Conservation (phyloP, 2,329 filamentous ascomycete species). For the Ploettnerulaceae sp. region DNA sequence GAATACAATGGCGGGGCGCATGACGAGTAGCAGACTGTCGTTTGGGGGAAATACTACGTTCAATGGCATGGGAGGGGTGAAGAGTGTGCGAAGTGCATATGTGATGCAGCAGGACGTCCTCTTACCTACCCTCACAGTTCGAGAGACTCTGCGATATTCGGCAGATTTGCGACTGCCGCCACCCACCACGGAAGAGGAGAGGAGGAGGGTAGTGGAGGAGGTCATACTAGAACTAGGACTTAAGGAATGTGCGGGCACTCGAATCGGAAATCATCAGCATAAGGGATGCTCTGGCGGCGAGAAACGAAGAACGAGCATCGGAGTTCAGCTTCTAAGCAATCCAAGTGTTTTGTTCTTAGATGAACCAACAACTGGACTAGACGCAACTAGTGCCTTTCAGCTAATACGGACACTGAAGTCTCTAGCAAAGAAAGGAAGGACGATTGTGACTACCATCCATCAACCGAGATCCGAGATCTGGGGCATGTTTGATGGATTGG, state of each 20-base stretch:
- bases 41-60: slow-evolving; percentile 55
- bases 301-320: slow-evolving; percentile 71
- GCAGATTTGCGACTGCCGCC: slow-evolving; percentile 66
- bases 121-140: slow-evolving; percentile 66
- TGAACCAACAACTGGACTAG: slow-evolving; percentile 73
- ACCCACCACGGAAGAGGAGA: slow-evolving; percentile 53
- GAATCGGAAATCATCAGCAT: slow-evolving; percentile 65
- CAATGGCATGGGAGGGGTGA: slow-evolving; percentile 52
- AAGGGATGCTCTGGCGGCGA: slow-evolving; percentile 76
- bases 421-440: slow-evolving; percentile 63
- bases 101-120: slow-evolving; percentile 75
- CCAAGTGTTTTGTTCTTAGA: slow-evolving; percentile 74
- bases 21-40: slow-evolving; percentile 48
- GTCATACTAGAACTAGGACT: slow-evolving; percentile 71
- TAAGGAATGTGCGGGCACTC: slow-evolving; percentile 71
- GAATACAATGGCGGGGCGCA: slow-evolving; percentile 66
- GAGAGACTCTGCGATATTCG: slow-evolving; percentile 69
- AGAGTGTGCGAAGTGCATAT: slow-evolving; percentile 58
- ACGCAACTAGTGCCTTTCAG: slow-evolving; percentile 72
- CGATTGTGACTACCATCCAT: slow-evolving; percentile 70
- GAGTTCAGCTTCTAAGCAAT: slow-evolving; percentile 74
- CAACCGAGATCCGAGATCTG: slow-evolving; percentile 77
- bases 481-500: slow-evolving; percentile 67
- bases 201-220: slow-evolving; percentile 63
- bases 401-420: slow-evolving; percentile 65